Evolutionary conservation across 192 early-diverging fungal species (phyloP).

Genomic region (Coemansia sp.): DNA sequence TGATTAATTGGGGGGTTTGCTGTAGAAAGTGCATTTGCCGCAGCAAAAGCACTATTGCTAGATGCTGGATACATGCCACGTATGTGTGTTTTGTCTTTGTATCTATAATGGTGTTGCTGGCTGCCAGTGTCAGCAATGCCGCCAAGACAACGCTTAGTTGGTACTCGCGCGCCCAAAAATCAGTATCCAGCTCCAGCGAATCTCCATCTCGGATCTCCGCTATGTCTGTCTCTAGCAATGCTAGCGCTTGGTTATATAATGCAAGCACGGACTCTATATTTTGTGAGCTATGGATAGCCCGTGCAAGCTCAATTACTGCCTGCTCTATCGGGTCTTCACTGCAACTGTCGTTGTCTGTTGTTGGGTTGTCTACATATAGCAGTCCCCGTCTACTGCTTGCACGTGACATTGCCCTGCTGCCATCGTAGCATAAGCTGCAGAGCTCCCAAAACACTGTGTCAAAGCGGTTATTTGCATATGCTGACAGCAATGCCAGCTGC

Average conservation of each 20-base stretch:
- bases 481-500: constrained; percentile 31
- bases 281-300: constrained; percentile 1
- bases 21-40: constrained; percentile 22
- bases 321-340: constrained; percentile 27
- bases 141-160: constrained; percentile 37
- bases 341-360: too few species aligned
- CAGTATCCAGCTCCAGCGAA: constrained; percentile 17
- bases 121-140: constrained; percentile 15
- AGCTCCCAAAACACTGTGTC: constrained; percentile 42
- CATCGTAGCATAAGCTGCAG: constrained; percentile 31
- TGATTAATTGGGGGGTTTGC: constrained; percentile 15
- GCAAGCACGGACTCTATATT: background rate
- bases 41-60: constrained; percentile 29
- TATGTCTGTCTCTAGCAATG: constrained; percentile 22
- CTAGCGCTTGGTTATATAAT: constrained; percentile 14
- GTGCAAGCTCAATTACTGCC: constrained; percentile 23
- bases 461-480: constrained; percentile 24
- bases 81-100: background rate
- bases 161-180: constrained; percentile 47
- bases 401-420: background rate
- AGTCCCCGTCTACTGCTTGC: too few species aligned
- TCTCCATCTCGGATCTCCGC: constrained; percentile 5
- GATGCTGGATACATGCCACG: constrained; percentile 18
- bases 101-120: background rate
- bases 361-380: too few species aligned